phyloP scores from a whole-genome alignment of 2,329 filamentous ascomycete genomes.

The Erysiphe neolycopersici region DNA sequence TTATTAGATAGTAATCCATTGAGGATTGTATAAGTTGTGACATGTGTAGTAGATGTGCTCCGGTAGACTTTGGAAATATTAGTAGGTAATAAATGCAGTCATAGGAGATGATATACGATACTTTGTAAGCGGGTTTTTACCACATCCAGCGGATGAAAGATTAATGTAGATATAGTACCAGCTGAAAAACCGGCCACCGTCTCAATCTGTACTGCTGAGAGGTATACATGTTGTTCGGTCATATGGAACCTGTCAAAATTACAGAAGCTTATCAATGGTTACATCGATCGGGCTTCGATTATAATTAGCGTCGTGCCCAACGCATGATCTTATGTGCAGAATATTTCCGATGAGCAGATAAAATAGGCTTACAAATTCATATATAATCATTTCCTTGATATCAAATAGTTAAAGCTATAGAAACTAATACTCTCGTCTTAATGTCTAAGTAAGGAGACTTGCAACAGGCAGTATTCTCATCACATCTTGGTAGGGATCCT shows the following conservation, averaged over 20 bases:
- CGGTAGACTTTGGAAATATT: slow-evolving; percentile 21
- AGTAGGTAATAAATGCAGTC: not conserved
- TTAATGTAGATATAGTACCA: slow-evolving; percentile 61
- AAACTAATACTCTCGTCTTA: too few species aligned
- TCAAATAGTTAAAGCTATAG: too few species aligned
- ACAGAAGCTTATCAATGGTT: too few species aligned
- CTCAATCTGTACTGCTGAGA: slow-evolving; percentile 60
- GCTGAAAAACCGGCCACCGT: slow-evolving; percentile 73
- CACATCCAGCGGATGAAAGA: slow-evolving; percentile 78
- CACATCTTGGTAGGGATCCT: too few species aligned
- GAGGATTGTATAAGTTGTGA: slow-evolving; percentile 25
- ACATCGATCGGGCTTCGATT: too few species aligned
- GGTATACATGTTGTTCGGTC: slow-evolving; percentile 21
- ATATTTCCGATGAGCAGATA: too few species aligned
- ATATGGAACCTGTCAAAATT: slow-evolving; percentile 5
- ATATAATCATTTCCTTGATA: too few species aligned
- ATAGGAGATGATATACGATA: slow-evolving; percentile 19
- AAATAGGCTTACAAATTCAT: too few species aligned
- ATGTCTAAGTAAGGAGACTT: too few species aligned
- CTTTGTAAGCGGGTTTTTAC: slow-evolving; percentile 91
- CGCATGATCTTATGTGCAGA: too few species aligned
- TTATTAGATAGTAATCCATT: slow-evolving; percentile 19
- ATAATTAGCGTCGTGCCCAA: too few species aligned
- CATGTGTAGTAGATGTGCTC: slow-evolving; percentile 16
- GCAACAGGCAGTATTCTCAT: too few species aligned